Evolutionary conservation across 768 basidiomycete species (phyloP).

Genomic region (Hypholoma sublateritium): DNA sequence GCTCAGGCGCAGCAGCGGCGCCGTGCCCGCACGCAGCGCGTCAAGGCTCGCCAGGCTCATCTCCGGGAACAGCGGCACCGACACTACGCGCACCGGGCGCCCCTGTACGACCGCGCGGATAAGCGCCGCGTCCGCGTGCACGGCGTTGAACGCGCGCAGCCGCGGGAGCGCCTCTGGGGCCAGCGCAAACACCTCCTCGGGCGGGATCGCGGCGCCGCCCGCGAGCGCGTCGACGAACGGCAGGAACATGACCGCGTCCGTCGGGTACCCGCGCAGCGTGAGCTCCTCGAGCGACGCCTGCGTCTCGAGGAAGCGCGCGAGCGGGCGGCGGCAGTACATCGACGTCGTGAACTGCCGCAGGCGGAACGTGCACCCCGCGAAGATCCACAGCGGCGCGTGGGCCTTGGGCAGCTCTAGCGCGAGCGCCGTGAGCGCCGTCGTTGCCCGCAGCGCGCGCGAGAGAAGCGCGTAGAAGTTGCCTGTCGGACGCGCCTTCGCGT

Average conservation of each 20-base stretch:
- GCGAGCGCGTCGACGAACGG: slow-evolving; percentile 18
- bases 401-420: slow-evolving; percentile 48
- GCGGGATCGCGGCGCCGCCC: slow-evolving; percentile 1
- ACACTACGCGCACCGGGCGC: slow-evolving; percentile 18
- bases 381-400: slow-evolving; percentile 47
- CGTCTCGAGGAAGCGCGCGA: slow-evolving; percentile 51
- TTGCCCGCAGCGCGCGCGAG: slow-evolving; percentile 38
- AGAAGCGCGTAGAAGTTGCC: slow-evolving; percentile 51
- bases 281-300: slow-evolving; percentile 52
- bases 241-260: slow-evolving; percentile 21
- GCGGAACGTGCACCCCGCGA: slow-evolving; percentile 41
- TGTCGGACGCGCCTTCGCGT: slow-evolving; percentile 31
- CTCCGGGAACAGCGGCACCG: slow-evolving; percentile 16
- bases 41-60: slow-evolving; percentile 13
- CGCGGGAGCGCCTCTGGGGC: slow-evolving; percentile 42
- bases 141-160: slow-evolving; percentile 50
- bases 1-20: slow-evolving; percentile 47
- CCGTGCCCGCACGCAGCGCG: slow-evolving; percentile 20
- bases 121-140: slow-evolving; percentile 48
- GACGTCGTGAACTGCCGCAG: slow-evolving; percentile 54
- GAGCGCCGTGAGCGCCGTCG: slow-evolving; percentile 40
- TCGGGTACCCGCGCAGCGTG: slow-evolving; percentile 52
- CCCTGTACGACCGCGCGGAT: slow-evolving; percentile 44
- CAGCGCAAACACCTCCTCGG: slow-evolving; percentile 32
- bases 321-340: slow-evolving; percentile 46